Base-by-base conservation (phyloP, 805 yeast genomes). In the Lachancea quebecensis region DNA sequence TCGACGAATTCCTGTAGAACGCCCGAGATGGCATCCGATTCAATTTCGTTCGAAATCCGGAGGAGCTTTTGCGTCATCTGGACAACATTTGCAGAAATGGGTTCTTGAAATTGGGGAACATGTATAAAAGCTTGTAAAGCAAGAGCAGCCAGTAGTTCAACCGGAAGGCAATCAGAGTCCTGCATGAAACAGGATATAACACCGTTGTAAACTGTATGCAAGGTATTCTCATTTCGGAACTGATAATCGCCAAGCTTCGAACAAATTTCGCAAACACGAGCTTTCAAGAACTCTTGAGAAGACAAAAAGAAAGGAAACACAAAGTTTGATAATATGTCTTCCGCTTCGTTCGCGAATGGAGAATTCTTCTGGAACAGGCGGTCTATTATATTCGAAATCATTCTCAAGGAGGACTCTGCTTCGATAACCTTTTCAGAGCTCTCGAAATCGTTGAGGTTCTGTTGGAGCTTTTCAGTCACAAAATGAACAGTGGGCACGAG, bases 1-100 rank as follows among this genome's bases (percentile, higher is more conserved):
- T 90, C 96, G 28, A 91, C 97, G 60, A 93, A 83, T 56, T 90
- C 96, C 70, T 91, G 98, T 83, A 91, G 88, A 6, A 91, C 96
- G 18, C 83, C 85, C 17, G 95, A 79, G 27, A 93, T 75, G 1
- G 89, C 77, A 59, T 93, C 99, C 47, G 84, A 80, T 57, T 91
- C 99, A 52, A 90, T 79, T 47, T 81, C 81, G 57, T 86, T 82
- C 3, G 95, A 81, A 38, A 91, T 67, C 9, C 74, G 76, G 52
- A 91, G 70, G 46, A 93, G 69, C 52, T 77, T 81, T 50, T 88
- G 86, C 87, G 93, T 86, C 1, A 90, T 79, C 32, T 85, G 85
- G 29, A 90, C 75, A 46, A 91, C 84, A 38, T 82, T 78, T 2
- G 74, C 59, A 1, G 85, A 73, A 27, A 93, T 65, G 1, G 85